Conservation (phyloP, 2,329 filamentous ascomycete species). For the Achaetomium macrosporum region DNA sequence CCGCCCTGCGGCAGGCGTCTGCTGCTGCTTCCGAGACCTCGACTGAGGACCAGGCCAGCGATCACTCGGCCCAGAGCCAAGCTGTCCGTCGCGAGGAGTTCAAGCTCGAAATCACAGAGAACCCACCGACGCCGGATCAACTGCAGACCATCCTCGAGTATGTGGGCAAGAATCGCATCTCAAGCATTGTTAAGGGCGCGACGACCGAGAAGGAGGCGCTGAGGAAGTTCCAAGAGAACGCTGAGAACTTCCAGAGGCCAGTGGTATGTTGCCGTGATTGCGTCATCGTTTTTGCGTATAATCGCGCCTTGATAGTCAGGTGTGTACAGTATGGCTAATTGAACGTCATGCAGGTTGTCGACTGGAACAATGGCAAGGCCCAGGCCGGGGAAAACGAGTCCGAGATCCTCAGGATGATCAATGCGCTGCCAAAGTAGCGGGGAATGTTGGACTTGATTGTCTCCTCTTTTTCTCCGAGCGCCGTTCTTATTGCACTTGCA, state of each 20-base stretch:
- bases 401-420: constrained; percentile 78
- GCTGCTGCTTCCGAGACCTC: constrained; percentile 61
- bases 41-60: constrained; percentile 68
- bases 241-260: constrained; percentile 65
- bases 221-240: constrained; percentile 66
- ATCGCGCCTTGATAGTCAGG: no score
- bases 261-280: constrained; percentile 52
- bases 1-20: constrained; percentile 73
- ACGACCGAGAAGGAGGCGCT: constrained; percentile 69
- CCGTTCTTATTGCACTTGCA: no score
- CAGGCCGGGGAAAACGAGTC: constrained; percentile 75
- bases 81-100: constrained; percentile 53
- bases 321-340: background rate
- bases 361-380: constrained; percentile 89
- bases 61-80: constrained; percentile 36
- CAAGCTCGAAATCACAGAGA: constrained; percentile 55
- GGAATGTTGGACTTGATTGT: background rate
- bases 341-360: constrained; percentile 54
- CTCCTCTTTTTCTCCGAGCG: background rate
- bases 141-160: constrained; percentile 35
- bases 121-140: constrained; percentile 54
- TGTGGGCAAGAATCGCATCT: constrained; percentile 57
- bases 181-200: constrained; percentile 66
- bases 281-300: background rate
- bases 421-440: constrained; percentile 39